Percentiles rank a stretch among this genome's conserved stretches.
Conservation (phyloP, 805 yeast genomes). For the Kregervanrija fluxuum region DNA sequence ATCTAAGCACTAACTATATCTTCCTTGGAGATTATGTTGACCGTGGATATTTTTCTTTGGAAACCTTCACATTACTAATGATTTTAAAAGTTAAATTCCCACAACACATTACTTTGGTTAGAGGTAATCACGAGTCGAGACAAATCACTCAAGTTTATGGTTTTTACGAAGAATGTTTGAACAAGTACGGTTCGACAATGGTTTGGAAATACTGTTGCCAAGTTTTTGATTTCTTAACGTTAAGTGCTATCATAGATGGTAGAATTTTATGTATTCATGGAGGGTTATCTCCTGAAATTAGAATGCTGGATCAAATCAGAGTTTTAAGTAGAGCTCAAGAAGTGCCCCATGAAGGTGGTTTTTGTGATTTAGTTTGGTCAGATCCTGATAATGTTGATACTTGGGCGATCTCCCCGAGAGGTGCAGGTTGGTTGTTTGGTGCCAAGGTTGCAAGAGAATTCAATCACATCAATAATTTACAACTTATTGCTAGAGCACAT, state of each 20-base stretch:
- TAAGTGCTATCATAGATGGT: conserved; percentile 95
- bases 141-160: conserved; percentile 99
- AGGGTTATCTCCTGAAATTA: conserved; percentile 92
- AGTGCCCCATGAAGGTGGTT: conserved; percentile 98
- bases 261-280: conserved; percentile 94
- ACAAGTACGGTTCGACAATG: conserved; percentile 88
- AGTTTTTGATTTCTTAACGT: conserved; percentile 86
- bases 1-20: conserved; percentile 49
- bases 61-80: conserved; percentile 90
- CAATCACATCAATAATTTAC: conserved; percentile 87
- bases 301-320: conserved; percentile 95
- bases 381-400: conserved; percentile 97
- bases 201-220: conserved; percentile 97
- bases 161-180: conserved; percentile 90
- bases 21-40: conserved; percentile 96
- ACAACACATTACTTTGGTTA: conserved; percentile 74
- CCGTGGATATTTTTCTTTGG: conserved; percentile 92
- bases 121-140: conserved; percentile 97
- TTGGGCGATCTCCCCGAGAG: conserved; percentile 97
- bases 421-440: conserved; percentile 98
- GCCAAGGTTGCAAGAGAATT: conserved; percentile 90
- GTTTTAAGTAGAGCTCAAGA: conserved; percentile 94
- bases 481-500: conserved; percentile 91
- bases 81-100: conserved; percentile 72
- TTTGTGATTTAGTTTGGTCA: conserved; percentile 95